Conservation (phyloP, 441 rosid genomes). For the Adansonia madagascariensis region DNA sequence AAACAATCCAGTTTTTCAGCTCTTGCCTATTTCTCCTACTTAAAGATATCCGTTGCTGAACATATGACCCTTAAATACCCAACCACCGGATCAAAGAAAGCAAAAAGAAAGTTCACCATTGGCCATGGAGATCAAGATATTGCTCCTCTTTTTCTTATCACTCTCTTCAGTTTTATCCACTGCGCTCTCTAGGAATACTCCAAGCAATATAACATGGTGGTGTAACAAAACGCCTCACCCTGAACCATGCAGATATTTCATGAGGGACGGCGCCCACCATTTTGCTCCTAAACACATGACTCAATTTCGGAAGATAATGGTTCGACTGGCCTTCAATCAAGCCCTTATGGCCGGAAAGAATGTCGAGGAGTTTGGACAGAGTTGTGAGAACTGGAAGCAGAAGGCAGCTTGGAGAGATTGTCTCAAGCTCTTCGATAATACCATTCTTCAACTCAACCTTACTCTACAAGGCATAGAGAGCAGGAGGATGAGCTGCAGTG, state of each 20-base stretch:
- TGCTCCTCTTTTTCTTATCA: constrained; percentile 32
- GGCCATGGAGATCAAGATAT: constrained; percentile 28
- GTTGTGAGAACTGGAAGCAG: constrained; percentile 39
- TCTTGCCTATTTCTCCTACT: constrained; percentile 13
- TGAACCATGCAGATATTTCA: constrained; percentile 56
- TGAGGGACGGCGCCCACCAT: constrained; percentile 34
- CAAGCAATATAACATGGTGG: constrained; percentile 57
- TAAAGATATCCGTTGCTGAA: constrained; percentile 23
- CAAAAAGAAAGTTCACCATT: constrained; percentile 15
- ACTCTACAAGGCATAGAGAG: constrained; percentile 44
- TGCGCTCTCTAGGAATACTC: constrained; percentile 26
- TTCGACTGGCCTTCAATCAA: constrained; percentile 51
- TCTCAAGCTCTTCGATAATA: constrained; percentile 52
- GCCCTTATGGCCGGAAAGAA: constrained; percentile 45
- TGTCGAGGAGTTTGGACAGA: constrained; percentile 31
- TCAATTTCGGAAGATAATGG: constrained; percentile 51
- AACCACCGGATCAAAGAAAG: constrained; percentile 18
- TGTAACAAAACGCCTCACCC: constrained; percentile 76
- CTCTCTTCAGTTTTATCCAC: constrained; percentile 34
- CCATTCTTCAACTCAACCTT: constrained; percentile 61
- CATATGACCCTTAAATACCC: constrained; percentile 27
- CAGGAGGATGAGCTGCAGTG: constrained; percentile 35
- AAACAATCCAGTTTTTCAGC: constrained; percentile 28
- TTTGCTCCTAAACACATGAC: constrained; percentile 43
- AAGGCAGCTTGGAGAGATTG: constrained; percentile 64